phyloP scores from a whole-genome alignment of 805 yeast species.

The Kodamaea kaohsiungensis region DNA sequence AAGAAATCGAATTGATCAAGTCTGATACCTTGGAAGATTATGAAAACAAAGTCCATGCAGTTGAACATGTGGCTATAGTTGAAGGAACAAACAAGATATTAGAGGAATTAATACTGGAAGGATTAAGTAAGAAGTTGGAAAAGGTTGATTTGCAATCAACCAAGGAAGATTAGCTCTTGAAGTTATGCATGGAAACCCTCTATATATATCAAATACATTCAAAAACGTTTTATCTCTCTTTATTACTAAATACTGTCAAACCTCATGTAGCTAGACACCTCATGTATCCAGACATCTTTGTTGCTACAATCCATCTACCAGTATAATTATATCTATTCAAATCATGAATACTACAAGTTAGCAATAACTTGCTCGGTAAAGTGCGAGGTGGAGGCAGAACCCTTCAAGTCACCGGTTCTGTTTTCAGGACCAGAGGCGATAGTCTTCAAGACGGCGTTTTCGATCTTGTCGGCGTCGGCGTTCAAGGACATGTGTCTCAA shows the following conservation, averaged over 20 bases:
- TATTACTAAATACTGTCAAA: neutral
- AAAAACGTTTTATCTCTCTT: neutral
- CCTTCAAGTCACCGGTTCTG: constrained; percentile 96
- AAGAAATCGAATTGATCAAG: constrained; percentile 67
- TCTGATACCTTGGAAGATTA: constrained; percentile 79
- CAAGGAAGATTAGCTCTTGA: neutral
- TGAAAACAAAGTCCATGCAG: constrained; percentile 76
- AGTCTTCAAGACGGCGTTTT: constrained; percentile 81
- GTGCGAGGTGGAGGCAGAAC: constrained; percentile 83
- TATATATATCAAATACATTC: neutral
- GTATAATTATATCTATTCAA: constrained; percentile 10
- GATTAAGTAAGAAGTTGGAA: neutral
- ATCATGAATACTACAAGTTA: constrained; percentile 49
- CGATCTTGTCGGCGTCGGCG: constrained; percentile 79
- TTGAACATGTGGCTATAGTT: constrained; percentile 90
- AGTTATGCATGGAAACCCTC: no score
- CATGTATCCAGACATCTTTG: no score
- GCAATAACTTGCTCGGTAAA: constrained; percentile 91
- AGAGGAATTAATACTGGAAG: constrained; percentile 24
- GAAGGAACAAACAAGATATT: constrained; percentile 79
- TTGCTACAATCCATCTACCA: neutral
- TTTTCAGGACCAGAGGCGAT: constrained; percentile 94
- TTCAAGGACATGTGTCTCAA: constrained; percentile 95
- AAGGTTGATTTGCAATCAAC: neutral
- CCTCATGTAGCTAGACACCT: no score